Base-by-base conservation (phyloP, 2,329 filamentous ascomycete species). In the Eutypella sp. region DNA sequence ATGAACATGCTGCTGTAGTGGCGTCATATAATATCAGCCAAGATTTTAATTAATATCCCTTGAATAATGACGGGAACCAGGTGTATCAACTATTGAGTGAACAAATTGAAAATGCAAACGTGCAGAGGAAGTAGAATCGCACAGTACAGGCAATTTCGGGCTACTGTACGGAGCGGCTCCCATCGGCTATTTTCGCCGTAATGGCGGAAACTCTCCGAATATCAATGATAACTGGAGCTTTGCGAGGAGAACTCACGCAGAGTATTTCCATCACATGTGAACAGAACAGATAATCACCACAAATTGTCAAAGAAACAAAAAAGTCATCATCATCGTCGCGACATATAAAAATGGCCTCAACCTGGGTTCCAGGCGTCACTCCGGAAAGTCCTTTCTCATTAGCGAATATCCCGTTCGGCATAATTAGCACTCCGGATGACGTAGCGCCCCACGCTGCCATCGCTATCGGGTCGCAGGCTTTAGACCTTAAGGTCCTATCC, bases 401-500 rank as follows among this genome's bases (percentile, higher is more conserved):
- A 42, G 81, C 84, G 58, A 93, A 93, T 62, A 84, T 93, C 44
- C 88, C 88, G 2, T 92, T 92, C 59, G 88, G 88, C 58, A 82
- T 93, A 69, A 87, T 93, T 60, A 85, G 82, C 24, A 85, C 84
- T 1, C 52, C 73, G 3, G 64, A 72, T 5, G 73, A 79, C 47
- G 57, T 72, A 10, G 72, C 72, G 22, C 84, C 75, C 2, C 82
- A 82, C 23, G 76, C 82, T 9, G 87, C 85, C 13, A 69, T 87
- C 48, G 86, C 86, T 9, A 85, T 93, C 55, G 88, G 87, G 41
- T 76, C 83, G 25, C 71, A 87, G 64, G 85, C 81, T 0, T 68
- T 93, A 38, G 85, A 92, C 55, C 72, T 93, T 11, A 74, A 76
- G 40, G 72, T 70, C 1, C 49, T 64, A 8, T 53, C 56, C 15